Base-by-base conservation (phyloP, 352 stramenopile species). In the Phytophthora boehmeriae region DNA sequence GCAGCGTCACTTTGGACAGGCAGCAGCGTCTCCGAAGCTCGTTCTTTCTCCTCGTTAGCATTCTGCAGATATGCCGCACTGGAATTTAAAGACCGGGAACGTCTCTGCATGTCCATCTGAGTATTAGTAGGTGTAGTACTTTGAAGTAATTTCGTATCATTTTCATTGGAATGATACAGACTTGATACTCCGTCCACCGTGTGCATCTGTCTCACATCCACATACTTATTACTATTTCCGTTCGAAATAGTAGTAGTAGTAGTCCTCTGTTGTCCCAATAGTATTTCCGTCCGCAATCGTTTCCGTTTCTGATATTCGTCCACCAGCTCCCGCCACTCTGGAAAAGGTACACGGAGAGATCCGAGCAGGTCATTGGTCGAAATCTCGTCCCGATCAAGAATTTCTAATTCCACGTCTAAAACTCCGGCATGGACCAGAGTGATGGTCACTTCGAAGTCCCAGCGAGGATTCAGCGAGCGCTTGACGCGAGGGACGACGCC, bases 331-430 rank as follows among this genome's bases (percentile, higher is more conserved):
- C 76, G 76, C 81, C 82, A 91, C 48, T 86, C 76, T 1, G 84
- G 84, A 36, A 93, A 93, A 13, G 82, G 78, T 30, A 91, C 78
- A 22, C 84, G 84, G 54, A 93, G 61, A 17, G 80, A 61, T 20
- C 84, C 84, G 3, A 95, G 56, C 42, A 92, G 59, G 41, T 93
- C 86, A 54, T 80, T 92, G 25, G 71, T 55, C 11, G 75, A 78
- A 17, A 93, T 62, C 22, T 92, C 86, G 55, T 95, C 86, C 59
- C 76, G 79, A 66, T 92, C 83, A 44, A 72, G 77, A 2, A 95
- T 73, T 48, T 95, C 84, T n/a, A 93, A 71, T 63, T 76, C 73
- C 3, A 93, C 70, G 66, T 90, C 89, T 35, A 92, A 74, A 42
- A 75, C 73, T 1, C 71, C 71, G 14, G 77, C 76, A 50, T 83